Percentiles rank a stretch among this genome's conserved stretches.
Conservation (phyloP, 75 land plant species). For the Isoetes taiwanensis region DNA sequence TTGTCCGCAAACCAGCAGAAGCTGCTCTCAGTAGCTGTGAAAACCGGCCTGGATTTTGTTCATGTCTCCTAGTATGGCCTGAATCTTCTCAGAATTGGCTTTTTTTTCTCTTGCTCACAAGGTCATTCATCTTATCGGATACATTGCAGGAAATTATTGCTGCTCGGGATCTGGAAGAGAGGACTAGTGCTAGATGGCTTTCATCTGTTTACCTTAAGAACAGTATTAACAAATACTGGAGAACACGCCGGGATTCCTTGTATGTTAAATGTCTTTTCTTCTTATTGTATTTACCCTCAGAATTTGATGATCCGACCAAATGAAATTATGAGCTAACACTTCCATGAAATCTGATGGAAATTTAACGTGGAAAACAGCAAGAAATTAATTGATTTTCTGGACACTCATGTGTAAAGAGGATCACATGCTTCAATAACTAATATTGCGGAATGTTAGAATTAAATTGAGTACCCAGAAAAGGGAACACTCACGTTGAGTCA, state of each 20-base stretch:
- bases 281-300: background rate
- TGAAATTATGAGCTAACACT: too few relatives aligned
- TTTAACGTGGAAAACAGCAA: too few relatives aligned
- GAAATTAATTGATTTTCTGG: too few relatives aligned
- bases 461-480: too few relatives aligned
- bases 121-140: too few relatives aligned
- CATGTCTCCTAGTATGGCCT: constrained; percentile 72
- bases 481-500: too few relatives aligned
- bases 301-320: too few relatives aligned
- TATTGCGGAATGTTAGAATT: too few relatives aligned
- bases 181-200: constrained; percentile 67
- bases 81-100: background rate
- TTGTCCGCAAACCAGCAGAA: constrained; percentile 77
- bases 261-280: constrained; percentile 39
- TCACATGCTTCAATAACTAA: too few relatives aligned
- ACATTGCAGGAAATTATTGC: constrained; percentile 93
- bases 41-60: constrained; percentile 82
- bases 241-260: constrained; percentile 66
- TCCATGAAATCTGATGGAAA: too few relatives aligned
- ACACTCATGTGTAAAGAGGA: too few relatives aligned
- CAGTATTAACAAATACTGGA: constrained; percentile 88
- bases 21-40: constrained; percentile 60
- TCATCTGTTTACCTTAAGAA: constrained; percentile 96
- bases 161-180: constrained; percentile 45
- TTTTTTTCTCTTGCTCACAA: too few relatives aligned